These are phyloP conservation scores for Corymbia calophylla DNA, from an alignment of 441 rosid species.

Conservation along the genomic window DNA sequence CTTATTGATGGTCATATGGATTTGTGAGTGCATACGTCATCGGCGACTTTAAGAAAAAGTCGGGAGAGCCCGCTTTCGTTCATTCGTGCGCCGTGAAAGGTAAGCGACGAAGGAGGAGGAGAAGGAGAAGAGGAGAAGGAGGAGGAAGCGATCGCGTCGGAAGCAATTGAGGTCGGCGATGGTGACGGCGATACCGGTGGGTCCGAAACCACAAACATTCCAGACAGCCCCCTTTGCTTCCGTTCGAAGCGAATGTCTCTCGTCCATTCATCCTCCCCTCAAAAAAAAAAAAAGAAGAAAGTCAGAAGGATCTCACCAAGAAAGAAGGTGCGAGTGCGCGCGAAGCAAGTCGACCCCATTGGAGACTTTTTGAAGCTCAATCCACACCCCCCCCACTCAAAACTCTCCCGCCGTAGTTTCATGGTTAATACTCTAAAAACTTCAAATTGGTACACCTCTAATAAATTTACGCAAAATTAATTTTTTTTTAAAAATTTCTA, in stretches of 20 bases:
- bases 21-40: neutral
- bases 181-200: neutral
- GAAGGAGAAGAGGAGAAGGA: neutral
- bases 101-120: neutral
- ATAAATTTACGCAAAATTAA: no score
- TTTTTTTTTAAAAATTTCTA: no score
- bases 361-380: neutral
- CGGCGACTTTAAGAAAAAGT: neutral
- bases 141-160: neutral
- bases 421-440: no score
- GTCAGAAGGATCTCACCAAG: neutral
- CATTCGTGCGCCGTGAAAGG: neutral
- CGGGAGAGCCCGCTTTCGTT: neutral
- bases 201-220: neutral
- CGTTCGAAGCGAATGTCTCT: neutral
- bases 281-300: neutral
- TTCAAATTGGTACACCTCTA: no score
- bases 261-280: neutral
- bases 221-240: neutral
- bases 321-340: neutral
- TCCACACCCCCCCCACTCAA: neutral
- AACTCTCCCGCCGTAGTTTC: neutral
- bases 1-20: neutral
- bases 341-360: neutral
- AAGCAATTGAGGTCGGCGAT: neutral